These are phyloP conservation scores for Podaxis carcinomalis DNA, from an alignment of 768 basidiomycete species.

Conservation along the genomic window DNA sequence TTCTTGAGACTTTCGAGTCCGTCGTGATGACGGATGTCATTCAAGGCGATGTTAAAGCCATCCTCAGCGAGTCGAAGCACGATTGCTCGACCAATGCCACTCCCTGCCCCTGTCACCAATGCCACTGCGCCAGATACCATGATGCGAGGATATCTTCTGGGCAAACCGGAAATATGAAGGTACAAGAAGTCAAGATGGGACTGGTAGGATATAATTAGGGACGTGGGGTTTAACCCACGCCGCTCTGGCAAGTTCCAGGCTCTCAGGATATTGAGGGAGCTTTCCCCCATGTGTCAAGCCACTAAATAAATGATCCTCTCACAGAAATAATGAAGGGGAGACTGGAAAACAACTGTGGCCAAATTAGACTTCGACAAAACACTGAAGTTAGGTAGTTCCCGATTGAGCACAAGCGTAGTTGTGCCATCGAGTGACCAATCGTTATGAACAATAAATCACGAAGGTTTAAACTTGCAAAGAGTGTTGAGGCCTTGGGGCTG, in stretches of 20 bases:
- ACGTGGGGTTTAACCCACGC: not conserved
- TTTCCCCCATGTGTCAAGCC: not conserved
- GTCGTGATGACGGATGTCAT: slow-evolving; percentile 31
- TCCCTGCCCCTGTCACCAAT: slow-evolving; percentile 31
- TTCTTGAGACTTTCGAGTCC: slow-evolving; percentile 23
- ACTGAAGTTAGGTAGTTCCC: no score
- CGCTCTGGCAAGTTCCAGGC: not conserved
- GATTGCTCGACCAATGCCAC: slow-evolving; percentile 47
- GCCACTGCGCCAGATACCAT: slow-evolving; percentile 17
- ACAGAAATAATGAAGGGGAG: no score
- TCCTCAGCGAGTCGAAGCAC: slow-evolving; percentile 42
- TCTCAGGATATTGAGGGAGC: not conserved
- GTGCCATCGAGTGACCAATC: no score
- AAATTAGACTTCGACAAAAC: no score
- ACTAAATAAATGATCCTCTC: no score
- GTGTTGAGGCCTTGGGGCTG: not conserved
- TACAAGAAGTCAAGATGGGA: not conserved
- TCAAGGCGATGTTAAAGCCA: slow-evolving; percentile 43
- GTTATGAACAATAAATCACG: no score
- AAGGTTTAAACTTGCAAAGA: no score
- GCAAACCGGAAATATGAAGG: not conserved
- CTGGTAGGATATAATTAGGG: not conserved
- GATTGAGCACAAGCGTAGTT: no score
- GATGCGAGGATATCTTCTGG: not conserved
- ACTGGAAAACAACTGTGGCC: no score